These are phyloP conservation scores for Arctostaphylos glauca DNA, from an alignment of 148 eudicot genomes.

Conservation along the genomic window DNA sequence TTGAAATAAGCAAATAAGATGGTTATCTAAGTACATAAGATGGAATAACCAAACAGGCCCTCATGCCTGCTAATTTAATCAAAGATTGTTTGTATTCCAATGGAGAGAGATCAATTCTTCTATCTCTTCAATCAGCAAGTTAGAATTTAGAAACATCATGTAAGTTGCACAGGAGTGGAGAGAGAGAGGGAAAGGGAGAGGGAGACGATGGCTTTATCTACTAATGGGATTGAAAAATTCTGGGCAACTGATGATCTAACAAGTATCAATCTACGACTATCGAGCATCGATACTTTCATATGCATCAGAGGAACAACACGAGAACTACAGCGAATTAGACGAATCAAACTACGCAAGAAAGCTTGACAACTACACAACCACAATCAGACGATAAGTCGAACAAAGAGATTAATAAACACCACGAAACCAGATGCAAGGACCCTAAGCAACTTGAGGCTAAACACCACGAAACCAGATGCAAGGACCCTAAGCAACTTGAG, in stretches of 20 bases:
- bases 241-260: background rate
- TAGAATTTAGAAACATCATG: background rate
- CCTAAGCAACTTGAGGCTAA: too few relatives aligned
- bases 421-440: background rate
- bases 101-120: background rate
- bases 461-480: background rate
- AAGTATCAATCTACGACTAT: background rate
- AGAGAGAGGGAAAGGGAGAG: too few relatives aligned
- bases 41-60: background rate
- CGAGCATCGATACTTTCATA: background rate
- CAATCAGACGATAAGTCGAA: background rate
- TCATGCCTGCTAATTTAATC: background rate
- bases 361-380: background rate
- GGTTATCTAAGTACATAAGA: too few relatives aligned
- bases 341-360: background rate
- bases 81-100: background rate
- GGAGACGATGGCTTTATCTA: background rate
- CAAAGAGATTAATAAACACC: too few relatives aligned
- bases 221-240: background rate
- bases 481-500: background rate
- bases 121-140: background rate
- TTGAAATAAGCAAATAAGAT: too few relatives aligned
- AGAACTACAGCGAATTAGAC: background rate
- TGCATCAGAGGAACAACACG: background rate
- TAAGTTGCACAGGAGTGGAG: background rate